Evolutionary conservation across 768 basidiomycete species (phyloP), one percentile per base, ranked within the genome.

Genomic region (Mycena albidolilacea): DNA sequence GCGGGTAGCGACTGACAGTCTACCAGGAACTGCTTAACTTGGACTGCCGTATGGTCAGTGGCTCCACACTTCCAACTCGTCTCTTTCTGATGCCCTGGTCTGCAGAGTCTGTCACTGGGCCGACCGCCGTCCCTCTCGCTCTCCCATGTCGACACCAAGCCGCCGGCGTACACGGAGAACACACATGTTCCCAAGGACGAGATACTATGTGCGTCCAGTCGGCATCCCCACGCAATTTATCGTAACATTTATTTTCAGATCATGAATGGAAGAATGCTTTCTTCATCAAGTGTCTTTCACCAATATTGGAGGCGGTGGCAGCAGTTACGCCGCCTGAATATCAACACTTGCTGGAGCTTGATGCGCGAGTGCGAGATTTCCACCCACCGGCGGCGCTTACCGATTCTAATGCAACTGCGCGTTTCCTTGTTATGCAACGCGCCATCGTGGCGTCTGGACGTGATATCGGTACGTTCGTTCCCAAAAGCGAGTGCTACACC

Each of bases 261-360:
- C 91, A 92, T 70, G 87, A 90, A 78, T 93, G 92, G 92, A 92
- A 92, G 76, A 89, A 91, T 75, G 81, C 83, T 0, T 93, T 93
- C 82, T 90, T 91, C 78, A 84, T 87, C 38, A 77, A 89, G 41
- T 92, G 92, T 79, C 84, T 92, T 70, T 86, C 88, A 10, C 92
- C 92, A 2, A 88, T 92, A 60, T 81, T 92, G 46, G 89, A 91
- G 75, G 84, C 87, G 8, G 88, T 89, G 75, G 87, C 89, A 58
- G 84, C 88, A 35, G 86, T 89, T 7, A 83, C 87, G 50, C 82
- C 83, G n/a, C 87, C 87, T 5, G 81, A 83, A 5, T 93, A 93
- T 79, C 68, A 79, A 60, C 84, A 83, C 11, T 85, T 92, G 64
- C 73, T 92, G 30, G 82, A 82, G 61, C 83, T 92, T 52, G 92